Conservation (phyloP, 2,329 filamentous ascomycete species). For the Cercospora nicotianae region DNA sequence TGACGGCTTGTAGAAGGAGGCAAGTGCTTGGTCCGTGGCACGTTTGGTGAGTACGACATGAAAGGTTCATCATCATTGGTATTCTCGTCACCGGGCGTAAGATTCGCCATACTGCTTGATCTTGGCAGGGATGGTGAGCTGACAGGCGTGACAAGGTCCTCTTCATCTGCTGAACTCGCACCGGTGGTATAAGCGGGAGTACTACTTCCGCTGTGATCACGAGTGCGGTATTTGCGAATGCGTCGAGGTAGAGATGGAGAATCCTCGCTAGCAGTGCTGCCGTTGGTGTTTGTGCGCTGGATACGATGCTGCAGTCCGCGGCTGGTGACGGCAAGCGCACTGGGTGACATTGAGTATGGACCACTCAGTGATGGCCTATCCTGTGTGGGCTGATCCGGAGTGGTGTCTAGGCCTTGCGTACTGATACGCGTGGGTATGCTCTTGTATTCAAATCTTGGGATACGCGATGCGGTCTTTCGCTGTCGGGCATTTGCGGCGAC, state of each 20-base stretch:
- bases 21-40: constrained; percentile 2
- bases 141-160: constrained; percentile 30
- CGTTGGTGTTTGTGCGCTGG: constrained; percentile 23
- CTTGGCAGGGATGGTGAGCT: constrained; percentile 13
- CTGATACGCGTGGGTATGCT: constrained; percentile 31
- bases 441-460: constrained; percentile 32
- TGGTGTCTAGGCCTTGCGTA: constrained; percentile 7
- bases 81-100: constrained; percentile 3
- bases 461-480: constrained; percentile 31
- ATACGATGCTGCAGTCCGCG: constrained; percentile 31
- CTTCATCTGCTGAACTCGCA: constrained; percentile 28
- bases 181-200: constrained; percentile 29
- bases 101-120: background rate
- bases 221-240: background rate
- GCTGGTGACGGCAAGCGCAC: constrained; percentile 32
- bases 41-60: constrained; percentile 1
- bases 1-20: constrained; percentile 32
- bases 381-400: background rate
- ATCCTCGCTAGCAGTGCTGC: constrained; percentile 20
- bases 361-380: constrained; percentile 16
- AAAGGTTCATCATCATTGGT: background rate
- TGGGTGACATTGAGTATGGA: constrained; percentile 17
- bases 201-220: constrained; percentile 25
- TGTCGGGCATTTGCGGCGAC: background rate
- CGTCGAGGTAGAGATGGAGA: constrained; percentile 1